Evolutionary conservation across 306 rosid genomes (phyloP), one percentile per base, ranked within the genome.

Genomic region (Ormosia semicastrata): DNA sequence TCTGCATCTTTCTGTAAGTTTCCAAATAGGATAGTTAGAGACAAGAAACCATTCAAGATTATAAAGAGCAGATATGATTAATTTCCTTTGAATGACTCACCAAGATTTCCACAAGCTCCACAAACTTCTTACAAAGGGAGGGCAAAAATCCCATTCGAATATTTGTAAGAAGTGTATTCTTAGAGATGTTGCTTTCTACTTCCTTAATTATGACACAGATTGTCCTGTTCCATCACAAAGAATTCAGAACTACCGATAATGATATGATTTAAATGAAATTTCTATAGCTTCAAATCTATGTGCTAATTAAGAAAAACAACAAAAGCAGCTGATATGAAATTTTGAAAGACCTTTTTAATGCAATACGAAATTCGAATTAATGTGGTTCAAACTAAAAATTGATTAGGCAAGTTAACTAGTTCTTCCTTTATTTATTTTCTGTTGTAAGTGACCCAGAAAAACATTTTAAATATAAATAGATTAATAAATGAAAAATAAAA

Each of bases 41-140:
- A 71, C 57, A 65, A 70, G 81, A 66, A 37, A 71, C 70, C 62
- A n/a, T 70, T 65, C 46, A 80, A 64, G 70, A 80, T 43, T 47
- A 63, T 66, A 83, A 47, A 41, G 47, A 70, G 75, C 29, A 81
- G 69, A 80, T 50, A 70, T 63, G 60, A 43, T 30, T 73, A 66
- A 54, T 11, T 32, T 66, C 81, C 65, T 68, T 40, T 37, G 24
- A 81, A 63, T 81, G 49, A 85, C 97, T 84, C 81, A 95, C 99
- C 97, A 95, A 84, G 82, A 95, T 87, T 83, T 82, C 93, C 76
- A 95, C 94, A 58, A 95, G 98, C 88, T 93, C 96, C 81, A 93
- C 93, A 88, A 92, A 93, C 77, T 87, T 93, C 86, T 91, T 80
- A 86, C 94, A 92, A 6, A 95, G 93, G 85, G 93, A 88, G 75